A percentile compares a stretch with the other conserved stretches of the same genome.
Conservation (phyloP, 352 stramenopile species). For the Pythium rhizo-oryzae region DNA sequence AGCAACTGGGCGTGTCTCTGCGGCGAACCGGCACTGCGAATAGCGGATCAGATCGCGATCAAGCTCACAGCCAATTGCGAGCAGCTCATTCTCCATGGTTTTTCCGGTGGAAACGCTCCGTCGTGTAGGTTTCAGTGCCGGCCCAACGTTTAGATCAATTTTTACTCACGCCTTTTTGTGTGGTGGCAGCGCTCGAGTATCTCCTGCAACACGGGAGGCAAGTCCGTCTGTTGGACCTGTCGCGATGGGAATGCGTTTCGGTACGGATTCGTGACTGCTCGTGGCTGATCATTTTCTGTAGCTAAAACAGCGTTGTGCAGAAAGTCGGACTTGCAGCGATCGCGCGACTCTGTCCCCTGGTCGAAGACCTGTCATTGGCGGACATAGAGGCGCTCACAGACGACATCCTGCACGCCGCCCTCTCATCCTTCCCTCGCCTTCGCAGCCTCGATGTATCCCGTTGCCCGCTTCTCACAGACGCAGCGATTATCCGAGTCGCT, state of each 20-base stretch:
- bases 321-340: conserved; percentile 46
- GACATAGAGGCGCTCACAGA: conserved; percentile 59
- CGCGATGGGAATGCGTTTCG: conserved; percentile 26
- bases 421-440: conserved; percentile 41
- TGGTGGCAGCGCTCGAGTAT: conserved; percentile 36
- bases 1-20: conserved; percentile 58
- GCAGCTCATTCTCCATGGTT: conserved; percentile 49
- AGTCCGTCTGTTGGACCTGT: conserved; percentile 45
- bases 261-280: background rate
- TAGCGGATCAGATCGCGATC: conserved; percentile 41
- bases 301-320: conserved; percentile 25
- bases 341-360: conserved; percentile 6
- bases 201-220: conserved; percentile 46
- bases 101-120: conserved; percentile 30
- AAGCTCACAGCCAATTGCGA: conserved; percentile 48
- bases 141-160: too few species aligned
- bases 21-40: conserved; percentile 14
- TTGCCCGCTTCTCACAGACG: conserved; percentile 64
- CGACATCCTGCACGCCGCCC: conserved; percentile 42
- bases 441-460: conserved; percentile 46
- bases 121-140: background rate
- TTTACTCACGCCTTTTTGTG: background rate
- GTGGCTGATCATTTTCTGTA: background rate
- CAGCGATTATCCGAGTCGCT: conserved; percentile 37
- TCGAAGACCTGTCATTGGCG: conserved; percentile 42